Conservation (phyloP, 192 early-diverging fungal species). For the Coemansia erecta region DNA sequence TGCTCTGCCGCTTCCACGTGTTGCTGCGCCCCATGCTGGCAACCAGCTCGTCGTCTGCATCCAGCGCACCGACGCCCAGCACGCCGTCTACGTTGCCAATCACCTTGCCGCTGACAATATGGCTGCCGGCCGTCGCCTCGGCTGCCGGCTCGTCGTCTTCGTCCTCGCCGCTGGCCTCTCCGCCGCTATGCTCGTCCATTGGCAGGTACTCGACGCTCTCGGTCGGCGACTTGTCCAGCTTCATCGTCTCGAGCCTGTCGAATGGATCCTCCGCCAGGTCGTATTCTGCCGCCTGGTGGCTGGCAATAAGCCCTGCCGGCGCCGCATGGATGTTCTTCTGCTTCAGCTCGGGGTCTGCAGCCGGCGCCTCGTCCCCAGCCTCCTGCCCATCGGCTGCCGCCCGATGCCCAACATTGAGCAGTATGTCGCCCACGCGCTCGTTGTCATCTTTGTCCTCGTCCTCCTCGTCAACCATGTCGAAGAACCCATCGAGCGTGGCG, state of each 20-base stretch:
- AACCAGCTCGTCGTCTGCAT: slow-evolving; percentile 20
- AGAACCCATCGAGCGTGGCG: slow-evolving; percentile 39
- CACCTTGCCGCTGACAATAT: slow-evolving; percentile 5
- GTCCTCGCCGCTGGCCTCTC: not conserved
- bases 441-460: slow-evolving; percentile 32
- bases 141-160: not conserved
- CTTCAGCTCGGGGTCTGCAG: slow-evolving; percentile 33
- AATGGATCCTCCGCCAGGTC: slow-evolving; percentile 33
- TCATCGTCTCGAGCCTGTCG: slow-evolving; percentile 46
- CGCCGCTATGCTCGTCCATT: slow-evolving; percentile 24
- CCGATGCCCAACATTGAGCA: slow-evolving; percentile 22
- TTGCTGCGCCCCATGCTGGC: slow-evolving; percentile 31
- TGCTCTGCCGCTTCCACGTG: slow-evolving; percentile 44
- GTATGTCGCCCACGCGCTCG: slow-evolving; percentile 36
- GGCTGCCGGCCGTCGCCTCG: not conserved
- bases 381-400: not conserved
- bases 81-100: not conserved
- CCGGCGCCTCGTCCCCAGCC: not conserved
- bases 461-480: slow-evolving; percentile 45
- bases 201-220: slow-evolving; percentile 50
- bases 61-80: not conserved
- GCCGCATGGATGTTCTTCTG: slow-evolving; percentile 30
- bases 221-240: slow-evolving; percentile 26
- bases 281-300: slow-evolving; percentile 16
- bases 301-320: slow-evolving; percentile 31